These are phyloP conservation scores for Chrysoporthe puriensis DNA, from an alignment of 2,329 filamentous ascomycete genomes.

Conservation along the genomic window DNA sequence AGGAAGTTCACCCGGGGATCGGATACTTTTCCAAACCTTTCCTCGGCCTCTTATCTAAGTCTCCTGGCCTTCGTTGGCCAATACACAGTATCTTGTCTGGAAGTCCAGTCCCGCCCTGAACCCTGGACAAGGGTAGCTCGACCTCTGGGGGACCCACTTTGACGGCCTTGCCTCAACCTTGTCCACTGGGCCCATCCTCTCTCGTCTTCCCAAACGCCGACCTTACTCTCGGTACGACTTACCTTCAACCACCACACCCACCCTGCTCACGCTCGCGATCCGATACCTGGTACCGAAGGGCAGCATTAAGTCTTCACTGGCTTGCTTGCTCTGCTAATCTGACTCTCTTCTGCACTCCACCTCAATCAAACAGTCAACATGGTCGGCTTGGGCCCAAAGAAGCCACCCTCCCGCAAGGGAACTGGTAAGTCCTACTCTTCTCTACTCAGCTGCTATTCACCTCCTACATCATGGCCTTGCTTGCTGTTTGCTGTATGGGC, in stretches of 20 bases:
- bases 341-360: not conserved
- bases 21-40: not conserved
- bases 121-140: slow-evolving; percentile 4
- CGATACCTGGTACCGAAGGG: slow-evolving; percentile 2
- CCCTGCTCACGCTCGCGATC: not conserved
- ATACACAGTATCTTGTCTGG: not conserved
- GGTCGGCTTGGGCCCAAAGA: slow-evolving; percentile 67
- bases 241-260: not conserved
- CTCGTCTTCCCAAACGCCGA: not conserved
- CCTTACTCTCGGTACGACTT: not conserved
- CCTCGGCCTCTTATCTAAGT: not conserved
- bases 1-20: not conserved
- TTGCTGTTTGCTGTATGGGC: not conserved
- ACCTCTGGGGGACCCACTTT: slow-evolving; percentile 15
- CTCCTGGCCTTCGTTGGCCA: not conserved
- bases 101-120: not conserved
- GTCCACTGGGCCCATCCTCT: slow-evolving; percentile 12
- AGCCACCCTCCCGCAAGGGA: slow-evolving; percentile 62
- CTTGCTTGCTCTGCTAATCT: not conserved
- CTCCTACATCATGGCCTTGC: slow-evolving; percentile 7
- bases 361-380: slow-evolving; percentile 46
- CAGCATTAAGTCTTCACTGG: not conserved
- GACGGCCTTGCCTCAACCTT: slow-evolving; percentile 1
- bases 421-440: slow-evolving; percentile 38
- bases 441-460: not conserved